Conservation (phyloP, 2,329 filamentous ascomycete genomes). For the Rutstroemia sydowiana region DNA sequence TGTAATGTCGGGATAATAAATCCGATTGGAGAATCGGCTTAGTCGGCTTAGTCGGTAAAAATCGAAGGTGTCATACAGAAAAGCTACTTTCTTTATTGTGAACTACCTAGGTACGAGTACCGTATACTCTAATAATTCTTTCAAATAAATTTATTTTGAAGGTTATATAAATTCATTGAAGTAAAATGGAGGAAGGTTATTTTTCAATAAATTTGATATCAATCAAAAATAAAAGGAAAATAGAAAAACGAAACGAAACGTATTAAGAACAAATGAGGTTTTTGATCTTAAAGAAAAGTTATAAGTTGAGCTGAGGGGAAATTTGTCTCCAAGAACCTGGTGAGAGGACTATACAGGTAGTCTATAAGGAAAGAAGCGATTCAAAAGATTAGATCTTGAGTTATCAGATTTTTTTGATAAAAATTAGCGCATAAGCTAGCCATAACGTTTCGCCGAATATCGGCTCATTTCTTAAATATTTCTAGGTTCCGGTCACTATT, state of each 20-base stretch:
- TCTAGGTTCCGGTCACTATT: background rate
- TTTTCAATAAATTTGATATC: background rate
- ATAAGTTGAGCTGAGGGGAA: background rate
- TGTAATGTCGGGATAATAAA: slow-evolving; percentile 1
- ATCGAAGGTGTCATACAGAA: background rate
- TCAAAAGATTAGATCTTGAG: slow-evolving; percentile 9
- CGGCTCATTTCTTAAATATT: slow-evolving; percentile 1
- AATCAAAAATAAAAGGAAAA: background rate
- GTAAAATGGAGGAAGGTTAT: too few relatives aligned
- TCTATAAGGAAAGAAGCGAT: background rate
- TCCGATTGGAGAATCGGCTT: slow-evolving; percentile 10
- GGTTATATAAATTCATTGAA: too few relatives aligned
- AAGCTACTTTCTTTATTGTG: too few relatives aligned
- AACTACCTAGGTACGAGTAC: too few relatives aligned
- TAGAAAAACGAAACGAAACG: background rate
- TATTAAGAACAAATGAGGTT: background rate
- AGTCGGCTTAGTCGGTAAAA: background rate
- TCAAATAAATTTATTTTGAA: too few relatives aligned
- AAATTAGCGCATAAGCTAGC: slow-evolving; percentile 5
- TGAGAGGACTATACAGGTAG: too few relatives aligned
- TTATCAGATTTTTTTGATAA: slow-evolving; percentile 8
- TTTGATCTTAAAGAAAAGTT: background rate
- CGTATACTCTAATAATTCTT: too few relatives aligned
- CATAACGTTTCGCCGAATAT: slow-evolving; percentile 4
- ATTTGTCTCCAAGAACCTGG: too few relatives aligned